These are phyloP conservation scores for Phytophthora litchii DNA, from an alignment of 352 stramenopile genomes.

Conservation along the genomic window DNA sequence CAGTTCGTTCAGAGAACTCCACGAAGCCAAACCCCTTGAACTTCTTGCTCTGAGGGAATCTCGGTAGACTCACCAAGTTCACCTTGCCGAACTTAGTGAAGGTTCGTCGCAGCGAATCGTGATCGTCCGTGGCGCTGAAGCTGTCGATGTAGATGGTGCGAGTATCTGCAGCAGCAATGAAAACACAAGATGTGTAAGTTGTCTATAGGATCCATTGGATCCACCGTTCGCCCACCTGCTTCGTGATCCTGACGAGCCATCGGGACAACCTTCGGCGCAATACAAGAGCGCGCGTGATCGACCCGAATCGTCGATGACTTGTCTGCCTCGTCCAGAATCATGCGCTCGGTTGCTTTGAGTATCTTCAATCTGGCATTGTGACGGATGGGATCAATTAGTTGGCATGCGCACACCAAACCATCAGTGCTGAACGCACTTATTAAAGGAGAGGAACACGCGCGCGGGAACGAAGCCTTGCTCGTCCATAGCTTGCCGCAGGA, in stretches of 20 bases:
- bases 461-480: constrained; percentile 59
- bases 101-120: constrained; percentile 65
- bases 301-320: constrained; percentile 62
- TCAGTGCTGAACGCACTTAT: constrained; percentile 40
- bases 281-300: constrained; percentile 41
- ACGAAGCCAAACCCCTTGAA: constrained; percentile 89
- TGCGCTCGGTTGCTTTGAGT: constrained; percentile 58
- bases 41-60: constrained; percentile 64
- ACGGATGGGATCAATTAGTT: neutral
- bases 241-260: constrained; percentile 30
- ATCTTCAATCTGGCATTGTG: constrained; percentile 46
- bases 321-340: constrained; percentile 60
- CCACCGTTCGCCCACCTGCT: constrained; percentile 14
- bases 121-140: constrained; percentile 59
- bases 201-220: neutral
- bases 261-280: constrained; percentile 51
- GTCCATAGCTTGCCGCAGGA: constrained; percentile 79
- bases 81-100: constrained; percentile 77
- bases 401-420: neutral
- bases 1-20: constrained; percentile 57
- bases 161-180: constrained; percentile 31
- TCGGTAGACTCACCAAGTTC: constrained; percentile 76
- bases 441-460: constrained; percentile 72
- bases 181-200: neutral
- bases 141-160: constrained; percentile 81